Evolutionary conservation across 768 basidiomycete species (phyloP).

Genomic region (Lentinula sp.): DNA sequence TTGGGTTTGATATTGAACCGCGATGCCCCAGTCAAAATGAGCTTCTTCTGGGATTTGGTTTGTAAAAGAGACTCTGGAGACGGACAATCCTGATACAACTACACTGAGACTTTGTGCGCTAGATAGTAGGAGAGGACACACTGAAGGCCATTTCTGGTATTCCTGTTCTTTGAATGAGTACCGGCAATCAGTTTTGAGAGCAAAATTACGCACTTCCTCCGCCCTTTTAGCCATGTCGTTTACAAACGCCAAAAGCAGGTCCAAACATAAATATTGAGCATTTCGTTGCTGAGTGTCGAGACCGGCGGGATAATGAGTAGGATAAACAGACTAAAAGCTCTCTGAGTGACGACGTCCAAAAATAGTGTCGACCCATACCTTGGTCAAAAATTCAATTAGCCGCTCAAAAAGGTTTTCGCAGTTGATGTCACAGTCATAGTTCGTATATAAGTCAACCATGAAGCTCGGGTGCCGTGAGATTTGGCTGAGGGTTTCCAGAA

Average conservation of each 20-base stretch:
- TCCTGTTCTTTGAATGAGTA: constrained; percentile 22
- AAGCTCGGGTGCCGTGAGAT: constrained; percentile 81
- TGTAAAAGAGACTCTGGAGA: constrained; percentile 52
- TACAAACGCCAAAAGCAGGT: constrained; percentile 80
- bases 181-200: constrained; percentile 8
- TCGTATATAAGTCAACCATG: constrained; percentile 93
- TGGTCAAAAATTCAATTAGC: constrained; percentile 80
- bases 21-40: constrained; percentile 76
- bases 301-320: constrained; percentile 51
- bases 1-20: constrained; percentile 95
- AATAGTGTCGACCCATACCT: constrained; percentile 39
- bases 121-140: constrained; percentile 25
- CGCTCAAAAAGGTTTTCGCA: constrained; percentile 95
- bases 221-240: constrained; percentile 78
- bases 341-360: constrained; percentile 4
- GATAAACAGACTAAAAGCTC: constrained; percentile 67
- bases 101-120: constrained; percentile 3
- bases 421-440: constrained; percentile 96
- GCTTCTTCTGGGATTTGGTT: constrained; percentile 80
- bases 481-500: constrained; percentile 82
- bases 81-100: constrained; percentile 41
- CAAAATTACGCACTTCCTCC: constrained; percentile 33
- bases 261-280: constrained; percentile 82
- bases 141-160: constrained; percentile 57
- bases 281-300: constrained; percentile 65